Percentiles rank a stretch among this genome's conserved stretches.
Evolutionary conservation across 176 grass and related monocot genomes (phyloP).

Genomic region (Oryza glaberrima): DNA sequence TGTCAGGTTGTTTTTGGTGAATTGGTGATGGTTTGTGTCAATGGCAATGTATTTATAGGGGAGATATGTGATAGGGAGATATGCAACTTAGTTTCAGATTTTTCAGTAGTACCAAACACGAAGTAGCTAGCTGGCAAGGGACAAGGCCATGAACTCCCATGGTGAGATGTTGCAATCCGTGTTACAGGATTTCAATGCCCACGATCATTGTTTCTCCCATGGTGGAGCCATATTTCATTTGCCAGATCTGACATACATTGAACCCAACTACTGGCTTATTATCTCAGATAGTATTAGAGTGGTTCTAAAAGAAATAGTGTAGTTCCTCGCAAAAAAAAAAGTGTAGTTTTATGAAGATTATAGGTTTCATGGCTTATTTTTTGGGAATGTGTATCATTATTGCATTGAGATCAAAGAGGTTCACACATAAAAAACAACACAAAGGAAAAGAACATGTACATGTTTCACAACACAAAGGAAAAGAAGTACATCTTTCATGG

Average conservation of each 20-base stretch:
- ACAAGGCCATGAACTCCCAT: slow-evolving; percentile 27
- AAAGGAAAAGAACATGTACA: no score
- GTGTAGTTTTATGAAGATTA: not conserved
- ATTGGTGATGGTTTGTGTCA: slow-evolving; percentile 21
- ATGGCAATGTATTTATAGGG: slow-evolving; percentile 47
- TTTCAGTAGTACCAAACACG: not conserved
- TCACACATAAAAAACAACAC: no score
- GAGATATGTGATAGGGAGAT: not conserved
- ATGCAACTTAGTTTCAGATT: slow-evolving; percentile 30
- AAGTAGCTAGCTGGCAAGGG: slow-evolving; percentile 31
- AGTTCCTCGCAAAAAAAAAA: not conserved
- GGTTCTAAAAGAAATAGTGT: not conserved
- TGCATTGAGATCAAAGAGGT: no score
- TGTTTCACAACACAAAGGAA: no score
- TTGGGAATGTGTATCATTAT: no score
- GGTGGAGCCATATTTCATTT: slow-evolving; percentile 42
- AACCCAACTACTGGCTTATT: not conserved
- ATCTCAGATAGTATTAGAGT: not conserved
- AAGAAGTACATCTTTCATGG: no score
- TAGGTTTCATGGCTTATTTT: not conserved
- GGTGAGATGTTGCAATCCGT: slow-evolving; percentile 42
- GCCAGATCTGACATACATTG: slow-evolving; percentile 19
- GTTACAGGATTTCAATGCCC: slow-evolving; percentile 25
- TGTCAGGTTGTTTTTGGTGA: slow-evolving; percentile 23
- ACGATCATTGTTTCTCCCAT: slow-evolving; percentile 36